Evolutionary conservation across 306 rosid genomes (phyloP).

Genomic region (Rosa chinensis): DNA sequence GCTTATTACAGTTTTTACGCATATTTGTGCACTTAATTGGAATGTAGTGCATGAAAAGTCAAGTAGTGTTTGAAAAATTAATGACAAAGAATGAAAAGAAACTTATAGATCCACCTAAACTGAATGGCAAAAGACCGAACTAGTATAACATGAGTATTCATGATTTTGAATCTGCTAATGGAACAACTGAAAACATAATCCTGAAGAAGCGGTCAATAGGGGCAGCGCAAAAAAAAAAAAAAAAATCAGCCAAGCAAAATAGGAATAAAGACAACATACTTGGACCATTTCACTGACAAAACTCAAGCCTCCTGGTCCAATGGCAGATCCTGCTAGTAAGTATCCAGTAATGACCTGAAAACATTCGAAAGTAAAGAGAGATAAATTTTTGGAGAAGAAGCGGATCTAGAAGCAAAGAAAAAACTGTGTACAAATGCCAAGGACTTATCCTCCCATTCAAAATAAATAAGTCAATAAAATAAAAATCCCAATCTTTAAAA

Average conservation of each 20-base stretch:
- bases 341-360: constrained; percentile 89
- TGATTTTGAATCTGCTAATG: background rate
- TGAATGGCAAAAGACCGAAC: background rate
- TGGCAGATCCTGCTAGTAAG: constrained; percentile 83
- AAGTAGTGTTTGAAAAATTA: background rate
- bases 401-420: constrained; percentile 14
- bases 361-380: constrained; percentile 21
- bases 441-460: background rate
- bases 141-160: constrained; percentile 5
- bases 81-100: background rate
- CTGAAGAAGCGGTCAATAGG: background rate
- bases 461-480: background rate
- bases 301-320: constrained; percentile 95
- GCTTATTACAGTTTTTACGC: background rate
- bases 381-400: constrained; percentile 5
- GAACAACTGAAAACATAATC: background rate
- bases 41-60: background rate
- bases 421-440: background rate
- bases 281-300: constrained; percentile 98
- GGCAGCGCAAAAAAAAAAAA: too few relatives aligned
- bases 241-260: background rate
- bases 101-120: background rate
- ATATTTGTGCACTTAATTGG: background rate
- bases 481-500: background rate
- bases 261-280: constrained; percentile 54